phyloP scores from a whole-genome alignment of 2,329 filamentous ascomycete species.

The Fusarium floridanum region DNA sequence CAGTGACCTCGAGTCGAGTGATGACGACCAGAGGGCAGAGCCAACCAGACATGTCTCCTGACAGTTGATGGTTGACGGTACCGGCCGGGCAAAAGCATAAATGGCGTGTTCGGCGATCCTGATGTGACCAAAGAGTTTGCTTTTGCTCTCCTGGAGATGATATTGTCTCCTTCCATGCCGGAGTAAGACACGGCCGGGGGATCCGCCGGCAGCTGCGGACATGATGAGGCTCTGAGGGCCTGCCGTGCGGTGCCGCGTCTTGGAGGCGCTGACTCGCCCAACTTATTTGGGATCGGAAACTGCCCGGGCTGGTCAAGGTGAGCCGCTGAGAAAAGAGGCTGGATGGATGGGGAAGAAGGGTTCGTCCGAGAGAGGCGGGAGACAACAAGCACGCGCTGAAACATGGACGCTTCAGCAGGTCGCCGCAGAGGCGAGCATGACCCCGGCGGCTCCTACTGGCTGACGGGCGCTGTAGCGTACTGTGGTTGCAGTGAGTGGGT shows the following conservation, averaged over 20 bases:
- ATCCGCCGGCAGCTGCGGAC: not conserved
- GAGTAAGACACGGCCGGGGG: not conserved
- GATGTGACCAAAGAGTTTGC: constrained; percentile 13
- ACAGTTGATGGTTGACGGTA: constrained; percentile 6
- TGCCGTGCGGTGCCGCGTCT: not conserved
- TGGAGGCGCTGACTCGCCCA: constrained; percentile 3
- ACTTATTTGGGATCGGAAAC: not conserved
- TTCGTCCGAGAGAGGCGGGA: constrained; percentile 34
- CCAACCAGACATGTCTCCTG: constrained; percentile 16
- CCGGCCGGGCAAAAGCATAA: constrained; percentile 10
- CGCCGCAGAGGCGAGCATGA: not conserved
- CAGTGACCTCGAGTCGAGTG: not conserved
- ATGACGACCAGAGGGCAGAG: not conserved
- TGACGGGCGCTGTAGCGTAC: constrained; percentile 7
- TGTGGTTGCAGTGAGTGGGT: constrained; percentile 18
- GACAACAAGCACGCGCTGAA: constrained; percentile 14
- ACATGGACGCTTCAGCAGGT: constrained; percentile 20
- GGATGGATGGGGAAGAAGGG: constrained; percentile 11
- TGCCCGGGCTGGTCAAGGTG: not conserved
- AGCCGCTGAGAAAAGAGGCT: constrained; percentile 4
- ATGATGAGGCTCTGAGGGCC: not conserved
- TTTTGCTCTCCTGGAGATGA: constrained; percentile 25
- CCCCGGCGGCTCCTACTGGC: constrained; percentile 24
- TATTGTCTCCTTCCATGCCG: not conserved
- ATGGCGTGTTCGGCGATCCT: not conserved